These are phyloP conservation scores for Cucurbitaria berberidis DNA, from an alignment of 2,329 filamentous ascomycete species.

Conservation along the genomic window DNA sequence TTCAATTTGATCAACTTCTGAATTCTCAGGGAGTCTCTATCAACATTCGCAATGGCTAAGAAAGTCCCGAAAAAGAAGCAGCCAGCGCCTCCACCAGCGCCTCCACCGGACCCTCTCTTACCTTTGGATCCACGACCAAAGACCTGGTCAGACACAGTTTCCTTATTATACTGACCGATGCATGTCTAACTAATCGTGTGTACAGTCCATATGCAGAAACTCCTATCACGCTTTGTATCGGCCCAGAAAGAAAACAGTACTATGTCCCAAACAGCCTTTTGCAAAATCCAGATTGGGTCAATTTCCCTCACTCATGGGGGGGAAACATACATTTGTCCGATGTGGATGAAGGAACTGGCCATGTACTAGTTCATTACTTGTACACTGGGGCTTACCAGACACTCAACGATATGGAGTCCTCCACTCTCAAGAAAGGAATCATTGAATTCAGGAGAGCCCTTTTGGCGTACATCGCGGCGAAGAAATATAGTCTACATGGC, in stretches of 20 bases:
- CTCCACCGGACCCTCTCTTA: neutral
- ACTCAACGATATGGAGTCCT: conserved; percentile 10
- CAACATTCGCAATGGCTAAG: too few relatives aligned
- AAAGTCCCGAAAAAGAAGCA: too few relatives aligned
- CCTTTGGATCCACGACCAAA: neutral
- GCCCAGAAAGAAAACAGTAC: neutral
- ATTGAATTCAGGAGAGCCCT: conserved; percentile 24
- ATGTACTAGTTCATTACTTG: conserved; percentile 32
- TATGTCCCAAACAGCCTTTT: neutral
- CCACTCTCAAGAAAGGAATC: neutral
- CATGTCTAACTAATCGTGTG: neutral
- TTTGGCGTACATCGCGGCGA: conserved; percentile 16
- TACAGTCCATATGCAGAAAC: neutral
- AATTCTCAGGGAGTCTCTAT: too few relatives aligned
- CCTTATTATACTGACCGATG: neutral
- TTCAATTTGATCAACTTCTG: too few relatives aligned
- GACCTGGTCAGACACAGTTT: neutral
- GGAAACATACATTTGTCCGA: neutral
- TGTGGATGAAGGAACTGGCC: conserved; percentile 24
- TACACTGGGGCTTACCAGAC: conserved; percentile 37
- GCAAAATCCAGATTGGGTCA: neutral
- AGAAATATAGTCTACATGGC: conserved; percentile 12
- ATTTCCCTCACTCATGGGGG: neutral
- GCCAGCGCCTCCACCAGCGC: neutral
- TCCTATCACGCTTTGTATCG: neutral